Conservation (phyloP, 106 monocot genomes). For the Cymbidium sinense region DNA sequence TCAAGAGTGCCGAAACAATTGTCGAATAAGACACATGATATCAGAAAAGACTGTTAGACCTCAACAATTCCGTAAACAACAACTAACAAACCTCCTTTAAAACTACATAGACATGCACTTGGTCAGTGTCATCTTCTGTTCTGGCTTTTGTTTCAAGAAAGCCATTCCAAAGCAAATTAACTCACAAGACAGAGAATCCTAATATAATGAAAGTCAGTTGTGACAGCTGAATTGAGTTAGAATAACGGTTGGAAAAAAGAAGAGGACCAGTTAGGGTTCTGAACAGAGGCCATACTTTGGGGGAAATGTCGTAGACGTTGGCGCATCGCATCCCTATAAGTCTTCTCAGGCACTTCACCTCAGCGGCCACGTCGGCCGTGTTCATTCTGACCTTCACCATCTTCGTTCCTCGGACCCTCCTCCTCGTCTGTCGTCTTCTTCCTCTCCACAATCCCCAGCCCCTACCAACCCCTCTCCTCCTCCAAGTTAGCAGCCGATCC, state of each 20-base stretch:
- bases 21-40: background rate
- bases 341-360: constrained; percentile 92
- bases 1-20: too few species aligned
- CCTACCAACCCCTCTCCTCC: background rate
- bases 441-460: background rate
- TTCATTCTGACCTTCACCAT: constrained; percentile 99
- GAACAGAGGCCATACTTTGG: constrained; percentile 40
- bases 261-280: background rate
- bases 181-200: background rate
- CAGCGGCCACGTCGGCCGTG: constrained; percentile 97
- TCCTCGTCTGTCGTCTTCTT: background rate
- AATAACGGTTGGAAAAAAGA: background rate
- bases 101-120: too few species aligned
- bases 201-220: background rate
- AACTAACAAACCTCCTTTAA: background rate
- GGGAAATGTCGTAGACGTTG: constrained; percentile 97
- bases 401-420: constrained; percentile 5
- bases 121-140: background rate
- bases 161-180: background rate
- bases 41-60: background rate
- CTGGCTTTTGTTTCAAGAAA: background rate
- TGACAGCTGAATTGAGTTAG: background rate
- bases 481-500: too few species aligned
- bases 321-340: constrained; percentile 98
- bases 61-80: background rate